phyloP scores from a whole-genome alignment of 83 land plant genomes.

The Picea engelmannii region DNA sequence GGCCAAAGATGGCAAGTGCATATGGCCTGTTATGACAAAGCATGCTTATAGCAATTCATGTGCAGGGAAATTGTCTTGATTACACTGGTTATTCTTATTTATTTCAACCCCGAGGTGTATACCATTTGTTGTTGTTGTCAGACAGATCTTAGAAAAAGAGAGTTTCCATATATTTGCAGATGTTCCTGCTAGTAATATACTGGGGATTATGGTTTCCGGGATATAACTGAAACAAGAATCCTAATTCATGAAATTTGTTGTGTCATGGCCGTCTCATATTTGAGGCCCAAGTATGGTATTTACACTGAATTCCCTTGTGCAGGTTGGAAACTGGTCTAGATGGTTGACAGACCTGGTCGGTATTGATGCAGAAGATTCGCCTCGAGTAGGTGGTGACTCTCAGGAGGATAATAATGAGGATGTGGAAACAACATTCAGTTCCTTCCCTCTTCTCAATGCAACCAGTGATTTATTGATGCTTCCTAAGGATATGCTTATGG shows the following conservation, averaged over 20 bases:
- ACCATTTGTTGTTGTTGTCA: background rate
- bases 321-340: conserved; percentile 96
- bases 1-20: too few species aligned
- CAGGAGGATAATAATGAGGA: conserved; percentile 28
- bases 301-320: conserved; percentile 15
- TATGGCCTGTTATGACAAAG: background rate
- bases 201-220: background rate
- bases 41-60: background rate
- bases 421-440: conserved; percentile 25
- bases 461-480: conserved; percentile 95
- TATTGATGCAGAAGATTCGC: conserved; percentile 49
- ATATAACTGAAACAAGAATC: background rate
- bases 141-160: background rate
- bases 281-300: background rate
- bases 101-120: background rate
- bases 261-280: background rate
- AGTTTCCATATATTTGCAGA: background rate
- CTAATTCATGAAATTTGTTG: background rate
- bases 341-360: conserved; percentile 72
- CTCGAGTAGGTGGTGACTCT: conserved; percentile 13
- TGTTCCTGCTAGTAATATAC: background rate
- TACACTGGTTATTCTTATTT: background rate
- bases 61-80: background rate
- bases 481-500: conserved; percentile 96
- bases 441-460: conserved; percentile 78